These are phyloP conservation scores for Westerdykella sp. DNA, from an alignment of 2,329 filamentous ascomycete genomes.

Conservation along the genomic window DNA sequence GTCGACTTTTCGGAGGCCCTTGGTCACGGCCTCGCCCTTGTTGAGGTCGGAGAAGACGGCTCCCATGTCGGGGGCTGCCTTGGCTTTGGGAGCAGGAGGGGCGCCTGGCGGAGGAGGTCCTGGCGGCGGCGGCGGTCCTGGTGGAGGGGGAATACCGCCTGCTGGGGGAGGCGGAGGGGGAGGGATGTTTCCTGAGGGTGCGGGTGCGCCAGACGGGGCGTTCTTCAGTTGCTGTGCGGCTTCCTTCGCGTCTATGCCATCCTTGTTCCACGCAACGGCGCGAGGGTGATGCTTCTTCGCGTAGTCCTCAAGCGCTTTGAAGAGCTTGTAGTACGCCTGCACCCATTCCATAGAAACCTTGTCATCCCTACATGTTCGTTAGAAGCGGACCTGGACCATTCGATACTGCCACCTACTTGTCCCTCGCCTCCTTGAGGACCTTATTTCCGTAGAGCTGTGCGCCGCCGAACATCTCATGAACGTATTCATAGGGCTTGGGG, in stretches of 20 bases:
- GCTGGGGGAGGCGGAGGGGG: constrained; percentile 56
- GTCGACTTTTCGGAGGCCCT: constrained; percentile 86
- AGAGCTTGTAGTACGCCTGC: constrained; percentile 85
- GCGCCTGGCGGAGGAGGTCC: constrained; percentile 29
- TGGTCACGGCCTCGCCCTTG: constrained; percentile 79
- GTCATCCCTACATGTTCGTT: constrained; percentile 51
- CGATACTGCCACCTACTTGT: constrained; percentile 48
- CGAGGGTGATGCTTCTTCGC: constrained; percentile 74
- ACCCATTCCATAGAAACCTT: constrained; percentile 77
- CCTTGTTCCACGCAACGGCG: constrained; percentile 82
- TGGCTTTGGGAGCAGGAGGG: constrained; percentile 48
- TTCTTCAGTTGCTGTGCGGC: constrained; percentile 55
- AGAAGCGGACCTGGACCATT: constrained; percentile 6
- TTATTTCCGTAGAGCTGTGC: constrained; percentile 94
- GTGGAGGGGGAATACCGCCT: constrained; percentile 53
- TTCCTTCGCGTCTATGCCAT: constrained; percentile 65
- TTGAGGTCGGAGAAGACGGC: constrained; percentile 92
- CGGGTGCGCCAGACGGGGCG: constrained; percentile 37
- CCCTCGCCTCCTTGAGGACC: constrained; percentile 85
- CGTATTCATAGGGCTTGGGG: constrained; percentile 73
- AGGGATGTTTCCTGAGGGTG: constrained; percentile 49
- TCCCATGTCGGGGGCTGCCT: constrained; percentile 58
- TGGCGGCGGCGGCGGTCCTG: constrained; percentile 64
- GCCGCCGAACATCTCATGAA: constrained; percentile 73
- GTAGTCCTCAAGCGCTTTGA: constrained; percentile 76